These are phyloP conservation scores for Colletotrichum noveboracense DNA, from an alignment of 2,329 filamentous ascomycete genomes.

Conservation along the genomic window DNA sequence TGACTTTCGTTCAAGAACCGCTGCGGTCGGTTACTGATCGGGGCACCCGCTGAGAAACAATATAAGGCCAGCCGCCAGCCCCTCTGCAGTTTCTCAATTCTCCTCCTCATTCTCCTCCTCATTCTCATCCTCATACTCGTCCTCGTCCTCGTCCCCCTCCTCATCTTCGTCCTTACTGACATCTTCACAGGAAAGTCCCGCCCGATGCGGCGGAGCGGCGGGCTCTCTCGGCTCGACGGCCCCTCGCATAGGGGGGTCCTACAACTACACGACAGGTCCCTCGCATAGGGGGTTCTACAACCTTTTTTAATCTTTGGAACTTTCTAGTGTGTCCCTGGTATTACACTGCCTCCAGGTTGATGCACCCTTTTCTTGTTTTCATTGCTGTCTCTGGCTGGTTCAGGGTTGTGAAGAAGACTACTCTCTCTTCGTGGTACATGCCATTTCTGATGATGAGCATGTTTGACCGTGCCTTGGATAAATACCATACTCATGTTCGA, in stretches of 20 bases:
- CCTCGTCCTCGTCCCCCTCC: background rate
- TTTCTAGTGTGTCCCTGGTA: background rate
- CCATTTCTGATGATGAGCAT: background rate
- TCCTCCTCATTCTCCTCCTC: background rate
- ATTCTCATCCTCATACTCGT: background rate
- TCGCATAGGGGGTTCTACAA: background rate
- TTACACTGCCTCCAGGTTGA: background rate
- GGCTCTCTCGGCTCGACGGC: background rate
- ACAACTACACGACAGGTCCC: too few relatives aligned
- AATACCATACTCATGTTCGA: background rate
- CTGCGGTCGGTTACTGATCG: background rate
- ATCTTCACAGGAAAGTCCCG: background rate
- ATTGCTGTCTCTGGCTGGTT: background rate
- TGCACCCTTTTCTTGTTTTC: background rate
- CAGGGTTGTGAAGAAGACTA: background rate
- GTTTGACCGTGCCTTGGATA: background rate
- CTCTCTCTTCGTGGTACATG: background rate
- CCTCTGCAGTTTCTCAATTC: background rate
- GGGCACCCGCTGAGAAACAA: background rate
- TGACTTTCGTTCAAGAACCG: background rate
- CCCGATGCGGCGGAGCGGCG: background rate
- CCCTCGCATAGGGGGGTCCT: background rate
- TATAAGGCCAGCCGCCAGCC: background rate
- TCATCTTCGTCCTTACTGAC: background rate
- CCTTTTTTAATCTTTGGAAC: background rate